A percentile compares a stretch with the other conserved stretches of the same genome.
These are phyloP conservation scores for Astragalus glycyphyllos DNA, from an alignment of 306 rosid genomes.

Conservation along the genomic window DNA sequence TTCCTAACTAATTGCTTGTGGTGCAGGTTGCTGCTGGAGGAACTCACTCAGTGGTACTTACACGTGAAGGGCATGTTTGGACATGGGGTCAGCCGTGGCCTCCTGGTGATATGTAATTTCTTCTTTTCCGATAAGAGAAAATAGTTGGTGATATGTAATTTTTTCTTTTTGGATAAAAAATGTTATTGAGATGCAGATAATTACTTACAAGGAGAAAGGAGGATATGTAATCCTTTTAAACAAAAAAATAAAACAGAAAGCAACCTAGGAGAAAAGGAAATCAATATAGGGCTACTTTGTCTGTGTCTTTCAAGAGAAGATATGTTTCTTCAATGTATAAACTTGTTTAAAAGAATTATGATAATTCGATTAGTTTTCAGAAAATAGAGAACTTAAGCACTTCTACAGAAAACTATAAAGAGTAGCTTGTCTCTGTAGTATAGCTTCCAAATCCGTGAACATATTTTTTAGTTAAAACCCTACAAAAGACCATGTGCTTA, in stretches of 20 bases:
- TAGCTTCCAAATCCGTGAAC: not conserved
- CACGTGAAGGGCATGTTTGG: conserved; percentile 96
- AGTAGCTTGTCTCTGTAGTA: not conserved
- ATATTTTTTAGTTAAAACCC: not conserved
- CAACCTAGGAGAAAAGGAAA: conserved; percentile 7
- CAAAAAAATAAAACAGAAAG: conserved; percentile 3
- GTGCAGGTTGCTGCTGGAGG: conserved; percentile 99
- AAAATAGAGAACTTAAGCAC: not conserved
- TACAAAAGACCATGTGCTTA: not conserved
- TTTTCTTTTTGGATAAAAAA: not conserved
- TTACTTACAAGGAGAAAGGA: conserved; percentile 3
- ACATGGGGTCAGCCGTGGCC: conserved; percentile 99
- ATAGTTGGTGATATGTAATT: too few relatives aligned
- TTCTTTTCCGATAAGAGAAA: too few relatives aligned
- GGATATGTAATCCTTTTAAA: conserved; percentile 13
- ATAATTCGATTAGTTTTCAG: not conserved
- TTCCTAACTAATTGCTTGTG: conserved; percentile 28
- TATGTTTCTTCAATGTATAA: not conserved
- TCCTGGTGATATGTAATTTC: conserved; percentile 91
- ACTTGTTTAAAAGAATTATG: not conserved
- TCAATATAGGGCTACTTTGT: not conserved
- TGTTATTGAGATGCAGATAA: conserved; percentile 12
- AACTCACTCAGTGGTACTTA: conserved; percentile 98
- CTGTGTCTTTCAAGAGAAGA: not conserved
- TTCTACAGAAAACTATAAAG: not conserved